These are phyloP conservation scores for Dendrocalamus sinicus DNA, from an alignment of 176 grass and related monocot species.

Conservation along the genomic window DNA sequence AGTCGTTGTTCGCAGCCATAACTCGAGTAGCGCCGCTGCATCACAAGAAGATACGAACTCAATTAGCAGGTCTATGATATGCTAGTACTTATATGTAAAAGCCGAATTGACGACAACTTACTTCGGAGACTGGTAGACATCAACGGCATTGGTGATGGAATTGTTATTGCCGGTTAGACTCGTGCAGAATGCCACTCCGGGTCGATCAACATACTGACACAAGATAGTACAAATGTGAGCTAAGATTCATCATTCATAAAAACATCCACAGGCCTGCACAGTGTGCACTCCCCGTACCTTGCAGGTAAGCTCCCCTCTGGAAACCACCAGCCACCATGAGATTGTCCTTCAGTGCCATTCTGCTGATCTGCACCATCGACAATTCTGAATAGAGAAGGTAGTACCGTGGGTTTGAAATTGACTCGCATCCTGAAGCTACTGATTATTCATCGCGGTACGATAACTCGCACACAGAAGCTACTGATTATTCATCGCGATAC, in stretches of 20 bases:
- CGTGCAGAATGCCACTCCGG: conserved; percentile 62
- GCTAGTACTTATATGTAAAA: background rate
- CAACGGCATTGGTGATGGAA: conserved; percentile 81
- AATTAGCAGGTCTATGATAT: background rate
- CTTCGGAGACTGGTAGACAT: conserved; percentile 53
- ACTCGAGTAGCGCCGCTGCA: conserved; percentile 59
- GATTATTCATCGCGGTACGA: background rate
- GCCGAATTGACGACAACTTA: conserved; percentile 23
- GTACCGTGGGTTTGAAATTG: background rate
- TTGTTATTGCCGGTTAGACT: conserved; percentile 62
- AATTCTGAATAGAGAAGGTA: conserved; percentile 47
- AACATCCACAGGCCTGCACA: background rate
- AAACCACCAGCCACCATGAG: conserved; percentile 84
- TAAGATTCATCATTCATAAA: background rate
- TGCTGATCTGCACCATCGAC: conserved; percentile 81
- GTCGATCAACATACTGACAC: conserved; percentile 65
- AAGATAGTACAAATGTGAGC: too few species aligned
- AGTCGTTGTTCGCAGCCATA: conserved; percentile 71
- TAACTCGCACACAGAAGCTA: too few species aligned
- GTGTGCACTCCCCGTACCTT: conserved; percentile 49
- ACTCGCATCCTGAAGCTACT: too few species aligned
- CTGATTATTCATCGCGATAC: background rate
- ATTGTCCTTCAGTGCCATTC: conserved; percentile 71
- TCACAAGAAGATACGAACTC: background rate
- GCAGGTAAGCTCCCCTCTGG: conserved; percentile 78